Conservation (phyloP, 2,329 filamentous ascomycete genomes). For the Nectriaceae sp. region DNA sequence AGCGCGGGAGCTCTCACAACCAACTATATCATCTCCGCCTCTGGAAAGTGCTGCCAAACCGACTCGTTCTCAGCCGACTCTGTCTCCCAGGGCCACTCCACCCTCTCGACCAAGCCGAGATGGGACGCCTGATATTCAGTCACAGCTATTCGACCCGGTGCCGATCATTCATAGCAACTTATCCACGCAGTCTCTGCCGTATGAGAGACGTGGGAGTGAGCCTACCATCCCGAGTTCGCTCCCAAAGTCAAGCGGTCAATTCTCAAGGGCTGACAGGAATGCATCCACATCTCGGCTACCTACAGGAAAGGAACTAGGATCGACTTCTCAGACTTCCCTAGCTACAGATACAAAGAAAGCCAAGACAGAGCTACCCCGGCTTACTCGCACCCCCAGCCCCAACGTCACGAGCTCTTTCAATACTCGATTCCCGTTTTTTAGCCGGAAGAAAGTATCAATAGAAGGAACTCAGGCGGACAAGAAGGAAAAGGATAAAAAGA, state of each 20-base stretch:
- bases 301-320: conserved; percentile 18
- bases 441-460: conserved; percentile 66
- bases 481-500: conserved; percentile 45
- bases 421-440: conserved; percentile 76
- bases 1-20: conserved; percentile 31
- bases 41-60: conserved; percentile 31
- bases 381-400: conserved; percentile 53
- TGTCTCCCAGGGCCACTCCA: conserved; percentile 40
- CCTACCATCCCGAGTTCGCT: conserved; percentile 32
- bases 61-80: conserved; percentile 21
- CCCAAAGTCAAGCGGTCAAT: conserved; percentile 37
- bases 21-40: conserved; percentile 35
- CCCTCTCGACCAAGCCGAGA: conserved; percentile 69
- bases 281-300: conserved; percentile 35
- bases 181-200: conserved; percentile 47
- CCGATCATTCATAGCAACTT: conserved; percentile 66
- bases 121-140: conserved; percentile 63
- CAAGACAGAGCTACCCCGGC: conserved; percentile 18
- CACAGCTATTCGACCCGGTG: conserved; percentile 52
- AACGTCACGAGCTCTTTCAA: conserved; percentile 55
- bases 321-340: conserved; percentile 11
- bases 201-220: conserved; percentile 49
- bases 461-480: conserved; percentile 53
- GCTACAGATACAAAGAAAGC: conserved; percentile 21
- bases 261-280: conserved; percentile 30